Conservation (phyloP, 768 basidiomycete genomes). For the Cystoderma amianthinum region DNA sequence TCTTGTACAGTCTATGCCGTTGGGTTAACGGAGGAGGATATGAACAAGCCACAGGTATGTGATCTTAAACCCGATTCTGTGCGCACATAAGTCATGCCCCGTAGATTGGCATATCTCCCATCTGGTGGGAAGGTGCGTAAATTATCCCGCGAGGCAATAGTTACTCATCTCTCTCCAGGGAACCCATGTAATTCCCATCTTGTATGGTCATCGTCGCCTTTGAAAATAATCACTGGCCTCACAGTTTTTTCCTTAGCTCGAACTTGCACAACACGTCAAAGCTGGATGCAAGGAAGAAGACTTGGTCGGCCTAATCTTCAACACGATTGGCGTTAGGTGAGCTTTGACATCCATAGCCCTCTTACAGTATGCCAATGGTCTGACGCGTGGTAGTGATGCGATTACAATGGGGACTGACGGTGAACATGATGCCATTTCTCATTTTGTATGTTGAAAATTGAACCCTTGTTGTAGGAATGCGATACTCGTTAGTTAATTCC, state of each 20-base stretch:
- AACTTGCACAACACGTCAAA: slow-evolving; percentile 74
- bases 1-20: slow-evolving; percentile 82
- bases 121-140: slow-evolving; percentile 86
- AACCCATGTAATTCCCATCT: slow-evolving; percentile 86
- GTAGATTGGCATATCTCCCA: slow-evolving; percentile 81
- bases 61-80: background rate
- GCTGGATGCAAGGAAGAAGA: slow-evolving; percentile 78
- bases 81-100: slow-evolving; percentile 3
- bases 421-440: slow-evolving; percentile 21
- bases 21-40: slow-evolving; percentile 71
- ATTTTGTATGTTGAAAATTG: no score
- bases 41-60: slow-evolving; percentile 75
- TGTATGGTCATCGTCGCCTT: slow-evolving; percentile 28
- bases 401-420: slow-evolving; percentile 90
- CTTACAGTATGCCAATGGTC: background rate
- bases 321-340: slow-evolving; percentile 80
- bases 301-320: slow-evolving; percentile 77
- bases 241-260: slow-evolving; percentile 47
- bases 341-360: slow-evolving; percentile 3
- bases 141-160: background rate
- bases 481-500: slow-evolving; percentile 61
- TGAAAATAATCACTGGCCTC: background rate
- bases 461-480: slow-evolving; percentile 67
- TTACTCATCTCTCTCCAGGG: slow-evolving; percentile 28
- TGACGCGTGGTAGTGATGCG: slow-evolving; percentile 49